Conservation (phyloP, 2,329 filamentous ascomycete genomes). For the Fusarium citri region DNA sequence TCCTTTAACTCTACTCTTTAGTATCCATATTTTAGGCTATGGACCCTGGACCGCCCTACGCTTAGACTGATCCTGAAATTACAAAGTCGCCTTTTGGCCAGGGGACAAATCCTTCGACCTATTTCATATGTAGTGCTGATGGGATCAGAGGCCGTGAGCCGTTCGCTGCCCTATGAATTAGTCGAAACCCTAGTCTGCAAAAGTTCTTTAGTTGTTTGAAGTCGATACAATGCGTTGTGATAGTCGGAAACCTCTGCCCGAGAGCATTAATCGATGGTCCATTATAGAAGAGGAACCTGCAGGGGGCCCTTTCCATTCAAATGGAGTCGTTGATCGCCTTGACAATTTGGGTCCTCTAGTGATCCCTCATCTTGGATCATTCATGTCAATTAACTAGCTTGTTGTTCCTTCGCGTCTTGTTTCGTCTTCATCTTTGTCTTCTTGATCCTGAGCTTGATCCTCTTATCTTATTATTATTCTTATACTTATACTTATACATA, state of each 20-base stretch:
- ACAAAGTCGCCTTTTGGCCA: constrained; percentile 5
- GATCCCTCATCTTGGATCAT: not conserved
- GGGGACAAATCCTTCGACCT: constrained; percentile 28
- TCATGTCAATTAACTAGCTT: not conserved
- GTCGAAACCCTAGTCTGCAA: constrained; percentile 11
- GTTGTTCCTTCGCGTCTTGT: not conserved
- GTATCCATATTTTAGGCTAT: constrained; percentile 36
- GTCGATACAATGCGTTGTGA: constrained; percentile 11
- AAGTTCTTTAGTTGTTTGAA: constrained; percentile 10
- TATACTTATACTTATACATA: not conserved
- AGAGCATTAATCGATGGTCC: not conserved
- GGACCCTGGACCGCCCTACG: constrained; percentile 8
- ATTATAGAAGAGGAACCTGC: not conserved
- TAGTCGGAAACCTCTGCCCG: not conserved
- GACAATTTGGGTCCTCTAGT: constrained; percentile 7
- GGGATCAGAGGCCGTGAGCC: not conserved
- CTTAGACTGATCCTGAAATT: constrained; percentile 28
- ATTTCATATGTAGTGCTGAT: constrained; percentile 5
- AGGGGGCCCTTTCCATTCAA: constrained; percentile 17
- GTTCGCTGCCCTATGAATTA: constrained; percentile 17
- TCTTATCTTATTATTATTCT: too few species aligned
- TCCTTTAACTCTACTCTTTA: not conserved
- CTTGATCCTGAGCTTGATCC: not conserved
- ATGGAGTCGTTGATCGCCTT: constrained; percentile 13
- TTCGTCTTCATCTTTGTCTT: not conserved